Base-by-base conservation (phyloP, 345 rosid genomes). In the Populus tremula region DNA sequence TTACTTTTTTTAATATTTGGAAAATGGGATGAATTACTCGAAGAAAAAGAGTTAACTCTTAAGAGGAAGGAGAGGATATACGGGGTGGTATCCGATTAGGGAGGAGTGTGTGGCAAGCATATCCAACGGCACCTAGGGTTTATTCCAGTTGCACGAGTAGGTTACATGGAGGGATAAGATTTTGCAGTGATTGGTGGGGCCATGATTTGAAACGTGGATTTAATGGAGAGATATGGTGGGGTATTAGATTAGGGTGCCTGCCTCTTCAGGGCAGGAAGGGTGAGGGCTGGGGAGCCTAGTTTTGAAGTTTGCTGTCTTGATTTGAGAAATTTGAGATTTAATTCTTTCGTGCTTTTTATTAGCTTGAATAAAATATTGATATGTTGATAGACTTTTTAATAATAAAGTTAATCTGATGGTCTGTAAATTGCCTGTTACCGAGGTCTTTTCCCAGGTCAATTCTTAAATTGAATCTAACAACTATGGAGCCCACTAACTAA, bases 61-160 rank as follows among this genome's bases (percentile, higher is more conserved):
- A 4, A 33, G 35, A 53, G 17, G 72, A 13, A 65, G 9, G 50
- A 61, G 11, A 62, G 85, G 85, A 84, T 84, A 85, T 82, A 62
- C 90, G 73, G 67, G 73, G 70, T 69, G 17, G 54, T 72, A 71
- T 64, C 79, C 80, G 75, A 35, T 2, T 39, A 25, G 35, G 39
- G 39, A 7, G 8, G 64, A 11, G 12, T 21, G n/a, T 35, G 71
- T 75, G 67, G 45, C 76, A 18, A 25, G 89, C 84, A 88, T 86
- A 85, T 88, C 88, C 89, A n/a, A 69, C 69, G 82, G 84, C 78
- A 77, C 82, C 79, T 10, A 72, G 50, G 67, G 73, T 77, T 82
- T 76, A 86, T 88, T 78, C 87, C 50, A 14, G 23, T 23, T 3
- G 11, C 9, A 62, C 35, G 1, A 10, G 16, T 9, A 13, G 29